Evolutionary conservation across 129 eudicot genomes (phyloP).

Genomic region (Daucus carota): DNA sequence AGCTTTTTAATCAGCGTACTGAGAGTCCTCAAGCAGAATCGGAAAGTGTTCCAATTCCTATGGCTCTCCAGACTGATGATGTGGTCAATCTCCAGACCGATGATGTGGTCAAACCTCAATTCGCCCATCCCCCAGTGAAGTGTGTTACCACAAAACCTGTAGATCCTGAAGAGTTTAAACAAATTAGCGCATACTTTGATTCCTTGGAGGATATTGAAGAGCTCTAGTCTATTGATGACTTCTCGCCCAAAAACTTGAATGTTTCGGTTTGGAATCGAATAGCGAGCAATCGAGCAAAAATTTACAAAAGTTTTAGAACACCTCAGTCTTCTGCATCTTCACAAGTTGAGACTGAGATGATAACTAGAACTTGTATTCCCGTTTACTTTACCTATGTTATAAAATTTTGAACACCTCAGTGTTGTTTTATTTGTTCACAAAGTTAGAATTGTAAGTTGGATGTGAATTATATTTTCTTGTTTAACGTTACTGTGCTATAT

Average conservation of each 20-base stretch:
- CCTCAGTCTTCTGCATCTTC: no score
- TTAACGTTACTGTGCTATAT: no score
- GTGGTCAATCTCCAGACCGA: no score
- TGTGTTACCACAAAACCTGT: slow-evolving; percentile 30
- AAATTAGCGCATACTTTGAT: slow-evolving; percentile 45
- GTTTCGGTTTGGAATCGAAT: neutral
- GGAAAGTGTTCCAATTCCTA: slow-evolving; percentile 9
- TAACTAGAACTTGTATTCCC: no score
- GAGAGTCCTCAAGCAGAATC: slow-evolving; percentile 16
- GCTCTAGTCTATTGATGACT: slow-evolving; percentile 25
- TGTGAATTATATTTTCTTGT: neutral
- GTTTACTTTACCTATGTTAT: no score
- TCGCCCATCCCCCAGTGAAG: slow-evolving; percentile 26
- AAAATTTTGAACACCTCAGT: no score
- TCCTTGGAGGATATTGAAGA: slow-evolving; percentile 53
- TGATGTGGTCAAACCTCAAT: slow-evolving; percentile 16
- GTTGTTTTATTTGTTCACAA: no score
- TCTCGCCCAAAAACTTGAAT: neutral
- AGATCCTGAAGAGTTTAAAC: slow-evolving; percentile 39
- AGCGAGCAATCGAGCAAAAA: no score
- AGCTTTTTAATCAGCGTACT: slow-evolving; percentile 20
- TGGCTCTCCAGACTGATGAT: slow-evolving; percentile 8
- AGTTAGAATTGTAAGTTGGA: neutral
- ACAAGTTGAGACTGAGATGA: no score
- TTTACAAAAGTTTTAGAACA: neutral